Conservation (phyloP, 2,329 filamentous ascomycete species). For the Alternaria burnsii region DNA sequence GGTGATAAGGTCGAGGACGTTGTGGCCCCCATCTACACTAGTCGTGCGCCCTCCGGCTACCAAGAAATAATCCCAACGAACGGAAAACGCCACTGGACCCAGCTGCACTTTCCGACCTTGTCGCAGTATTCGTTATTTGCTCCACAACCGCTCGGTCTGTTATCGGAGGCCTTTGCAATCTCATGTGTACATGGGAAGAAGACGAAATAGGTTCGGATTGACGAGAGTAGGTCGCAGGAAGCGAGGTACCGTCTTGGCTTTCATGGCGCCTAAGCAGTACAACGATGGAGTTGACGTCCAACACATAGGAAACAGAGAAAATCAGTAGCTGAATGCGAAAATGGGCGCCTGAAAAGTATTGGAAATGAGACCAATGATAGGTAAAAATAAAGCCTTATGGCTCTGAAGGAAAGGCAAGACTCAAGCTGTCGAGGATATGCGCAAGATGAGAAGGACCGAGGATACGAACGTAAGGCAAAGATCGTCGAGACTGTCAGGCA, state of each 20-base stretch:
- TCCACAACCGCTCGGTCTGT: conserved; percentile 1
- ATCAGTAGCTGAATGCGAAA: not conserved
- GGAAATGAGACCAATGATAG: not conserved
- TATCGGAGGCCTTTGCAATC: not conserved
- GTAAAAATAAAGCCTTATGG: not conserved
- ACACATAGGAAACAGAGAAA: not conserved
- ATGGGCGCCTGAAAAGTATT: not conserved
- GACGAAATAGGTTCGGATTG: not conserved
- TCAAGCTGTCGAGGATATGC: not conserved
- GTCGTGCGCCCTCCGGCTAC: not conserved
- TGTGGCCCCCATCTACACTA: not conserved
- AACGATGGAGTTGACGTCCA: not conserved
- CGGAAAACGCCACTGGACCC: conserved; percentile 6
- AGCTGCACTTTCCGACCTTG: conserved; percentile 3
- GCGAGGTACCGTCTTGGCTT: conserved; percentile 1
- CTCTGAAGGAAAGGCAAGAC: not conserved
- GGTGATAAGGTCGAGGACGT: not conserved
- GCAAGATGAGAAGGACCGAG: not conserved
- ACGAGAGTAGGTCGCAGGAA: conserved; percentile 2
- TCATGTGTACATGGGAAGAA: not conserved
- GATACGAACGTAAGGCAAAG: not conserved
- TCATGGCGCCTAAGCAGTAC: not conserved
- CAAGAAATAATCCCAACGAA: not conserved
- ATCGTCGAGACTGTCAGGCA: not conserved
- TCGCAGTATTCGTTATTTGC: conserved; percentile 1